A percentile compares a stretch with the other conserved stretches of the same genome.
Conservation (phyloP, 139 green algal species). For the Chlamydomonas asymmetrica region DNA sequence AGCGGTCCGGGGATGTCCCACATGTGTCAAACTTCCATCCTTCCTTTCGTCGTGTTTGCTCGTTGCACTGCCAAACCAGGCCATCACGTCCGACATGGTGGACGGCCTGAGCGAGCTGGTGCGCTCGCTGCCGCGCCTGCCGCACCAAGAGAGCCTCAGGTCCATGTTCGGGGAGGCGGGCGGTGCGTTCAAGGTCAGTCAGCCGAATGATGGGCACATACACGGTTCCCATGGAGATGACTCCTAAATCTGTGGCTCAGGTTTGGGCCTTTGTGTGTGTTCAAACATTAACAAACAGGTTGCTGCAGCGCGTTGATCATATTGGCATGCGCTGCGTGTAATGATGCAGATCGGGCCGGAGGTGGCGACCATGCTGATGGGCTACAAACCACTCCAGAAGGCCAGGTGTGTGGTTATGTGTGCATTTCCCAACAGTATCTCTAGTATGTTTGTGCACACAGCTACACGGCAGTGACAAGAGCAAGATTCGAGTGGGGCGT, state of each 20-base stretch:
- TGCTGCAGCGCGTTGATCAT: too few relatives aligned
- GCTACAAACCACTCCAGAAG: conserved; percentile 32
- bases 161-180: conserved; percentile 18
- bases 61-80: conserved; percentile 18
- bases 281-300: too few relatives aligned
- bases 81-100: conserved; percentile 41
- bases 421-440: not conserved
- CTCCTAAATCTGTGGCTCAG: too few relatives aligned
- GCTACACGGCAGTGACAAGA: not conserved
- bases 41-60: too few relatives aligned
- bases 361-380: conserved; percentile 29
- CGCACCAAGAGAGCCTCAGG: conserved; percentile 31
- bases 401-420: conserved; percentile 8
- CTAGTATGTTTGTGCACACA: not conserved
- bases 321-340: too few relatives aligned
- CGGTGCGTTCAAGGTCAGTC: too few relatives aligned
- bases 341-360: conserved; percentile 15
- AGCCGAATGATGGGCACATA: too few relatives aligned
- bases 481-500: too few relatives aligned
- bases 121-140: conserved; percentile 36
- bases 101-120: conserved; percentile 40
- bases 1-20: too few relatives aligned
- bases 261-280: too few relatives aligned
- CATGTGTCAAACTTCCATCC: too few relatives aligned
- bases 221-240: too few relatives aligned